Conservation (phyloP, 2,329 filamentous ascomycete genomes). For the Didymella arachidicola region DNA sequence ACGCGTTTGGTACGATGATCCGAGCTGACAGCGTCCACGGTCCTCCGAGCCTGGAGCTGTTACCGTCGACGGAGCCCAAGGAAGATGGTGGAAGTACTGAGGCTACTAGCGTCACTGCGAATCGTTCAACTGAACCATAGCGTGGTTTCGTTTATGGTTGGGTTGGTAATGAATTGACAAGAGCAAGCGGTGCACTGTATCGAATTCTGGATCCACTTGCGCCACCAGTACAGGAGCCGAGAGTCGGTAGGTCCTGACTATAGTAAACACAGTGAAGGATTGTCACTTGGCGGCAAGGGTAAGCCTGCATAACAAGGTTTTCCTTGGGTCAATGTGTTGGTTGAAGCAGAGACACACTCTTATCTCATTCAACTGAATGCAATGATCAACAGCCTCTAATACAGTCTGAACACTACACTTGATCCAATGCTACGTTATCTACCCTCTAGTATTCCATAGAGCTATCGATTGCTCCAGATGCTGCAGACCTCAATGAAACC, state of each 20-base stretch:
- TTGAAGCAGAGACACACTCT: too few relatives aligned
- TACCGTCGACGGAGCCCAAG: neutral
- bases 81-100: neutral
- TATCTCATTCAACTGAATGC: neutral
- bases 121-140: neutral
- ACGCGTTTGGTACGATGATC: neutral
- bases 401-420: too few relatives aligned
- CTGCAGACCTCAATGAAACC: neutral
- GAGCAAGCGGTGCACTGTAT: neutral
- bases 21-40: neutral
- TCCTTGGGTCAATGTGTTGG: too few relatives aligned
- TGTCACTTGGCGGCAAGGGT: neutral
- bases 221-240: neutral
- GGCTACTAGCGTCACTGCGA: neutral
- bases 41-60: neutral
- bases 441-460: neutral
- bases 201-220: neutral
- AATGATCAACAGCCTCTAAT: neutral
- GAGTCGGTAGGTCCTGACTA: neutral
- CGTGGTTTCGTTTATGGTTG: neutral
- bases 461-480: neutral
- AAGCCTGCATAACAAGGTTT: neutral
- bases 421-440: neutral
- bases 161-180: neutral
- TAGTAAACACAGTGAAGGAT: neutral